Base-by-base conservation (phyloP, 805 yeast species). In the Wickerhamomyces strasburgensis region DNA sequence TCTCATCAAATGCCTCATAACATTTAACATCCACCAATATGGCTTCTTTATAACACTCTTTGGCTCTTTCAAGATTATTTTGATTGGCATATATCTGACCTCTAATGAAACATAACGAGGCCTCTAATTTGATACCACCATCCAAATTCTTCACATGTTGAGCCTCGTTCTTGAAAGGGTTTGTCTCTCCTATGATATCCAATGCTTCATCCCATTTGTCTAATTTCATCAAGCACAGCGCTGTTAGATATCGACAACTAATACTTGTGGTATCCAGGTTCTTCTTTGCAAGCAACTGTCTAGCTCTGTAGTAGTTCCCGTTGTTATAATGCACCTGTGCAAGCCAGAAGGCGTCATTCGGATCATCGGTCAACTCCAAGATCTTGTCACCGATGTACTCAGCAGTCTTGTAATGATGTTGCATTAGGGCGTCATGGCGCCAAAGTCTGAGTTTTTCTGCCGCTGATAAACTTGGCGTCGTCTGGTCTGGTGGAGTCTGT, bases 331-430 rank as follows among this genome's bases (percentile, higher is more conserved):
- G 79, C 5, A 84, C 95, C 62, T 90, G 96, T 0, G 96, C 96
- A 21, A 90, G 68, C 96, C 97, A 89, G 59, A 87, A 90, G 9
- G 96, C 96, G 57, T 90, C 98, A 52, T 82, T 85, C 11, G 96
- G 84, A 54, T 89, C 96, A 41, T 72, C 71, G 0, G 97, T 88
- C 42, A 93, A 63, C 1, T 88, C 75, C 29, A 86, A 70, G 6
- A 93, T 85, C 51, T 89, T 90, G 62, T 93, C 96, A 13, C 96
- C 98, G 19, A 93, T 74, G 56, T 79, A 87, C 50, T 83, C 90
- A 0, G 98, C 97, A 0, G 97, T 86, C 30, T 72, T 71, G 58
- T 85, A 85, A 44, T 88, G 94, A 57, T 89, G 97, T 50, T 89
- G 95, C 81, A 84, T 79, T 39, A 84, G 60, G 0, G 98, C 95